phyloP scores from a whole-genome alignment of 495 filamentous ascomycete genomes.

The Acidomyces sp. region DNA sequence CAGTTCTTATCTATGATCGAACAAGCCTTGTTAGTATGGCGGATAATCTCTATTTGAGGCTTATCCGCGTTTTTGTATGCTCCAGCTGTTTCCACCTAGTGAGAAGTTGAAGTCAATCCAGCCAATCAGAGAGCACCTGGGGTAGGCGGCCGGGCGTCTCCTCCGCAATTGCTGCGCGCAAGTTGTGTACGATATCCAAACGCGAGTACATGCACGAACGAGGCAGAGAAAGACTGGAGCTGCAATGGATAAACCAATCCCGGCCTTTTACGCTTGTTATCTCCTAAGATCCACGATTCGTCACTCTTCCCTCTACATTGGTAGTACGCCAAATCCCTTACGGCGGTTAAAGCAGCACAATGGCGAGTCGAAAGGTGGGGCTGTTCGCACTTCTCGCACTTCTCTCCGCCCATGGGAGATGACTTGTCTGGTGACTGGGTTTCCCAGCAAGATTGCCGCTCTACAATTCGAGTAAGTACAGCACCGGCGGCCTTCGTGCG shows the following conservation, averaged over 20 bases:
- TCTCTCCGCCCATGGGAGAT: slow-evolving; percentile 86
- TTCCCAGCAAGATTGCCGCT: slow-evolving; percentile 72
- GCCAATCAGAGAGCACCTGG: too few relatives aligned
- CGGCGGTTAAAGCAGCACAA: slow-evolving; percentile 84
- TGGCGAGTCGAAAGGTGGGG: slow-evolving; percentile 64
- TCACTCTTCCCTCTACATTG: slow-evolving; percentile 61
- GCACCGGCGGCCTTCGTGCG: too few relatives aligned
- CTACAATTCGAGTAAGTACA: slow-evolving; percentile 81
- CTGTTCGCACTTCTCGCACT: slow-evolving; percentile 51
- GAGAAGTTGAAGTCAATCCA: too few relatives aligned
- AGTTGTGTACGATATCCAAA: too few relatives aligned
- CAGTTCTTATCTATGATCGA: too few relatives aligned
- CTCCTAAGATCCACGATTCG: slow-evolving; percentile 68
- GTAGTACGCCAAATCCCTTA: slow-evolving; percentile 75
- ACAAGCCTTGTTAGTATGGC: too few relatives aligned
- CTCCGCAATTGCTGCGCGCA: too few relatives aligned
- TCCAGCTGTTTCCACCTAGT: too few relatives aligned
- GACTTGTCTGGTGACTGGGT: slow-evolving; percentile 74
- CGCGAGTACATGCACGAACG: too few relatives aligned
- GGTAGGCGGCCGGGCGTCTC: too few relatives aligned
- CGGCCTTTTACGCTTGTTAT: slow-evolving; percentile 69
- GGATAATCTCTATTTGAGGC: too few relatives aligned
- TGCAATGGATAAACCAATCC: slow-evolving; percentile 39
- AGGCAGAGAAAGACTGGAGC: not conserved
- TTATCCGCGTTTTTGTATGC: too few relatives aligned